A percentile compares a stretch with the other conserved stretches of the same genome.
Evolutionary conservation across 192 early-diverging fungal species (phyloP).

Genomic region (Rhizophagus sp.): DNA sequence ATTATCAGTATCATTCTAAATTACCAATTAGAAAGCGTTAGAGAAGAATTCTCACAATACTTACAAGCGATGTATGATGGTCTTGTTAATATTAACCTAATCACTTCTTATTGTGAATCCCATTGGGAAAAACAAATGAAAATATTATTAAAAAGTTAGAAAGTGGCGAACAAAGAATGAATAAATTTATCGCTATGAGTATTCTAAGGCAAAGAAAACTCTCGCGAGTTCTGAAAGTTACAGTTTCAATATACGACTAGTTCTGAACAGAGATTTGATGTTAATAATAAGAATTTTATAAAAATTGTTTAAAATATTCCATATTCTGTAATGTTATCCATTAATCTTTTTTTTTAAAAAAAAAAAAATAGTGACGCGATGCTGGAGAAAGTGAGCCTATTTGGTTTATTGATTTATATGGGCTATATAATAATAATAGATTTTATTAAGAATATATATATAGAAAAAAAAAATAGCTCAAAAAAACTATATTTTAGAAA

Average conservation of each 20-base stretch:
- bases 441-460: too few relatives aligned
- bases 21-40: background rate
- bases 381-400: too few relatives aligned
- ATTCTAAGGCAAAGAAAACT: background rate
- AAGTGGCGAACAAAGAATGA: background rate
- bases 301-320: too few relatives aligned
- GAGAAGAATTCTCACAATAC: background rate
- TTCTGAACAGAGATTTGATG: background rate
- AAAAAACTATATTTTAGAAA: too few relatives aligned
- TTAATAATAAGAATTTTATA: background rate
- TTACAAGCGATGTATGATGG: background rate
- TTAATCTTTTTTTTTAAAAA: too few relatives aligned
- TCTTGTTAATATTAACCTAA: background rate
- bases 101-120: background rate
- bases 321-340: too few relatives aligned
- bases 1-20: background rate
- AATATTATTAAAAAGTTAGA: background rate
- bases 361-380: too few relatives aligned
- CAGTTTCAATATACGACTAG: background rate
- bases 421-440: too few relatives aligned
- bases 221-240: background rate
- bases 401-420: too few relatives aligned
- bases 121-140: background rate
- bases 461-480: too few relatives aligned
- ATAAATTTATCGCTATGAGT: too few relatives aligned